A percentile compares a stretch with the other conserved stretches of the same genome.
phyloP scores from a whole-genome alignment of 2,329 filamentous ascomycete genomes.

The Cercospora sp. region DNA sequence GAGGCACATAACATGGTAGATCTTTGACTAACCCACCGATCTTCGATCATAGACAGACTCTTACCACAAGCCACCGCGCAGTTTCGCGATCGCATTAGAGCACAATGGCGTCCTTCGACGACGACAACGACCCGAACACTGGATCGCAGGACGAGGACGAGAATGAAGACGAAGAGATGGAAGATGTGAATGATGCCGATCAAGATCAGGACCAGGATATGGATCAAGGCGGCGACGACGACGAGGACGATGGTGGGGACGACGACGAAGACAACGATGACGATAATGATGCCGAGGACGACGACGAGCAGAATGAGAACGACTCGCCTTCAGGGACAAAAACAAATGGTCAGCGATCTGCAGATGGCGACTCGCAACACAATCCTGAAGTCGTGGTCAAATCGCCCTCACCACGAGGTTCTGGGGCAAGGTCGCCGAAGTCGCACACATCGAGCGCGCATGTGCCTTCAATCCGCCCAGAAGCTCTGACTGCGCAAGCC shows the following conservation, averaged over 20 bases:
- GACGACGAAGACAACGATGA: slow-evolving; percentile 42
- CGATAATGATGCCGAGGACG: slow-evolving; percentile 38
- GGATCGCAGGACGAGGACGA: slow-evolving; percentile 47
- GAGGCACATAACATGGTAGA: not conserved
- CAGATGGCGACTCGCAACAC: slow-evolving; percentile 12
- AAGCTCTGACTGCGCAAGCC: slow-evolving; percentile 73
- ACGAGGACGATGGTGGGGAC: slow-evolving; percentile 45
- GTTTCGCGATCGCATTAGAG: not conserved
- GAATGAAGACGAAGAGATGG: slow-evolving; percentile 50
- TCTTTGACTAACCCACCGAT: not conserved
- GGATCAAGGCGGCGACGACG: slow-evolving; percentile 42
- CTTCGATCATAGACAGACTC: not conserved
- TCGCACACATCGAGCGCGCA: slow-evolving; percentile 31
- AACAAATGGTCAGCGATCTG: slow-evolving; percentile 21
- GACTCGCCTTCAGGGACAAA: slow-evolving; percentile 48
- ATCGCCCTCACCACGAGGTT: slow-evolving; percentile 48
- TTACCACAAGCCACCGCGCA: not conserved
- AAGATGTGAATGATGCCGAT: slow-evolving; percentile 44
- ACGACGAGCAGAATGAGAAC: slow-evolving; percentile 47
- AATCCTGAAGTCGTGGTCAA: slow-evolving; percentile 53
- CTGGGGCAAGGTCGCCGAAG: slow-evolving; percentile 36
- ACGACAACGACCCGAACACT: slow-evolving; percentile 43
- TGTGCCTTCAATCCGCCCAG: slow-evolving; percentile 60
- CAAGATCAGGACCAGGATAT: slow-evolving; percentile 42
- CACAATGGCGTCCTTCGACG: slow-evolving; percentile 48